Evolutionary conservation across 345 rosid species (phyloP), one percentile per base, ranked within the genome.

Genomic region (Boechera retrofracta): DNA sequence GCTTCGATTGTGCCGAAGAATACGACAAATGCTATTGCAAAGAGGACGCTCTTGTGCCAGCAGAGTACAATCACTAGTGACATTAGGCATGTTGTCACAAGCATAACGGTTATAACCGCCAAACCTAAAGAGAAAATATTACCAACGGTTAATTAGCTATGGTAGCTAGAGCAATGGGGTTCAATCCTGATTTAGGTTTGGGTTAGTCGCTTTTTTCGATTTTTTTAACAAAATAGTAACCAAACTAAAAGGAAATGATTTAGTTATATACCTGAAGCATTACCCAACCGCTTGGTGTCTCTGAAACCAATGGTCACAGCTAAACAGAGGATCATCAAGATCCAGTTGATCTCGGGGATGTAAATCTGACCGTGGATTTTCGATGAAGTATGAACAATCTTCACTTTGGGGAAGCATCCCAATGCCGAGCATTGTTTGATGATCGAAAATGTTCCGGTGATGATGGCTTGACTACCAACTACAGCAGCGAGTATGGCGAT

Each of bases 51-150:
- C 83, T 89, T 88, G 75, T 89, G 90, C 99, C 99, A 96, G 83
- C 98, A 93, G 29, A 96, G 79, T 63, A 96, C 94, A 0, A 96
- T 92, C 32, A 95, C 98, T 58, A 93, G 79, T 62, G 99, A 93
- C 99, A 95, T 95, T 18, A 95, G 78, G 77, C 98, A 93, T 35
- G 99, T 95, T 6, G 99, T 95, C 24, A 95, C 99, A 75, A 95
- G 82, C 99, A 95, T 95, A 49, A 95, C 99, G 1, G 98, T 95
- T 79, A 95, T 95, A 76, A 95, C 97, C 13, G 99, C 99, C 91
- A 95, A 86, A 71, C 99, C 99, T 92, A 86, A 52, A 62, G 18
- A 68, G 24, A 66, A 67, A 7, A 5, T 15, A 69, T 32, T 0
- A 24, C 11, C 42, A 75, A 28, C 1, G n/a, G 45, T 52, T 75